Base-by-base conservation (phyloP, 108 stramenopile species). In the Epithemia pelagica region DNA sequence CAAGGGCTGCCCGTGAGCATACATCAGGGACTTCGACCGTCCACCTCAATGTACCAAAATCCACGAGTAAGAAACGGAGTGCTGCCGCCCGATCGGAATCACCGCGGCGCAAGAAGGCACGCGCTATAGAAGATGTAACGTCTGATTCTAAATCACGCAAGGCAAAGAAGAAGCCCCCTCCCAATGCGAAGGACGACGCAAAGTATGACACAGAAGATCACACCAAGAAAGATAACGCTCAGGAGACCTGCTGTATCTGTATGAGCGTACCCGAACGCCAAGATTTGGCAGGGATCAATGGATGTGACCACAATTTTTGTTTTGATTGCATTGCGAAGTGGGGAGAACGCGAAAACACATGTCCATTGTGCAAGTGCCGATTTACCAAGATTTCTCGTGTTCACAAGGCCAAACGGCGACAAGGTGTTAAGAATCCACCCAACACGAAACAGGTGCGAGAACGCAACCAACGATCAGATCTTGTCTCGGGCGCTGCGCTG, bases 281-380 rank as follows among this genome's bases (percentile, higher is more conserved):
- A 21, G 85, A 90, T 24, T 54, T 85, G 0, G 78, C 87, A 3
- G 52, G 63, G 8, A 80, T 91, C n/a, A 70, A 83, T 64, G 84
- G 82, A 22, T 95, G 94, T 72, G 74, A 76, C 25, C 95, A 95
- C 59, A 70, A 62, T 0, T 94, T 86, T 73, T 95, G 95, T 75
- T 94, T 95, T 71, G 52, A 62, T 7, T 95, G 95, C 65, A 90
- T 95, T 57, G 87, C 80, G 52, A 83, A 78, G 65, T 95, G 95
- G 95, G 74, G 88, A 5, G 82, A 94, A 60, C 65, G 86, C 32
- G 92, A 93, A 63, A 95, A 93, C 64, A 83, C 87, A 0, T 95
- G 95, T 64, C 95, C 95, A 1, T 62, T 92, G 29, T 95, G 95
- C 75, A 95, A 95, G 74, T 46, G 33, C 32, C 70, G 95, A 0